Base-by-base conservation (phyloP, 2,329 filamentous ascomycete genomes). In the Leptodontidium sp. region DNA sequence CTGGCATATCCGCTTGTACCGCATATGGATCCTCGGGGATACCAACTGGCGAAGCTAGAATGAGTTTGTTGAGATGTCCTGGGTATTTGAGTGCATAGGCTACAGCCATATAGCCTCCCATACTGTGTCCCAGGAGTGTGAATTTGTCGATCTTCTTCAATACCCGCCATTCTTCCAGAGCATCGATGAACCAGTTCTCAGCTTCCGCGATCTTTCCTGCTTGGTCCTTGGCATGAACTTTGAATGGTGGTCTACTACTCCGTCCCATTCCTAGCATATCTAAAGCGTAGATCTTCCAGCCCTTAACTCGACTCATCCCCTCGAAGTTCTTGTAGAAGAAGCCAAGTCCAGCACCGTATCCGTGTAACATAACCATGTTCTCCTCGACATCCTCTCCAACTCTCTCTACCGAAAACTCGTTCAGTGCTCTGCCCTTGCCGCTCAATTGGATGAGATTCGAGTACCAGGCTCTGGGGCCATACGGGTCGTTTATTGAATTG, bases 321-420 rank as follows among this genome's bases (percentile, higher is more conserved):
- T 99, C 96, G 70, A 97, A 97, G 79, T 99, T 99, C 82, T 96
- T 95, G 85, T 98, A 99, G 85, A 97, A 99, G 82, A 99, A 98
- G 26, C 95, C 96, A 0, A 99, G 86, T 0, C 96, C 96, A 1
- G 96, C 96, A 58, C 96, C 96, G 80, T 99, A 99, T 70, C 96
- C 96, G 78, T 99, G 96, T 4, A 99, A 84, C 88, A 99, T 97
- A 55, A 99, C 95, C 17, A 99, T 84, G 53, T 93, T 96, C 77
- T 98, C 91, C 58, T 97, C 91, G 0, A 89, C 87, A 4, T 90
- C 81, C 78, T 98, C 94, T 45, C 90, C 93, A 0, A 93, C 82
- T 61, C 94, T 87, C 82, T 97, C 93, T 1, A 99, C 88, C 0
- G 92, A 94, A 79, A 98, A 96, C 78, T 99, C 96, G 78, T 99